Evolutionary conservation across 176 grass and related monocot species (phyloP).

Genomic region (Cenchrus fungigraminus): DNA sequence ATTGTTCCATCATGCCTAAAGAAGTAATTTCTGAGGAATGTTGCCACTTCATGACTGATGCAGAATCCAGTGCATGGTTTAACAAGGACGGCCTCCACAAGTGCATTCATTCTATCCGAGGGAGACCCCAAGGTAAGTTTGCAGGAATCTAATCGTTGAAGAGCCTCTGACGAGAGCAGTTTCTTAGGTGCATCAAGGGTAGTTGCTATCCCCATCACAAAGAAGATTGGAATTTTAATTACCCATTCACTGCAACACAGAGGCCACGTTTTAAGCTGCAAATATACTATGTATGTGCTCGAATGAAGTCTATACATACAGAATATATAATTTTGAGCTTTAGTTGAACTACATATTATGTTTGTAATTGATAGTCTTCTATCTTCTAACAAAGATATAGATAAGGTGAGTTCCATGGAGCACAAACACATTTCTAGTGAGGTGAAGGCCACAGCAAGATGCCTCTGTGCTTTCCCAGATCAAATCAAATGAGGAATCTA

Average conservation of each 20-base stretch:
- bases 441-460: constrained; percentile 16
- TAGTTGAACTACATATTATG: constrained; percentile 5
- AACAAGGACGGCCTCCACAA: constrained; percentile 86
- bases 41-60: constrained; percentile 69
- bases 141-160: constrained; percentile 76
- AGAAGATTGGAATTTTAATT: constrained; percentile 89
- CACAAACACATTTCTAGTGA: constrained; percentile 1
- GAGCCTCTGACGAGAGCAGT: constrained; percentile 75
- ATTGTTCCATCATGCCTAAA: constrained; percentile 85
- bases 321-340: constrained; percentile 18
- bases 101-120: constrained; percentile 83
- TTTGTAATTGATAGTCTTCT: neutral
- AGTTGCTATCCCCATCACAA: constrained; percentile 86
- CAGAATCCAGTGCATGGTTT: constrained; percentile 65
- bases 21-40: constrained; percentile 95
- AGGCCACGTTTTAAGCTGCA: constrained; percentile 18
- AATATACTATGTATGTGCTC: neutral
- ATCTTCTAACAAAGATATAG: neutral
- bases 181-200: constrained; percentile 82
- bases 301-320: constrained; percentile 1
- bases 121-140: constrained; percentile 80
- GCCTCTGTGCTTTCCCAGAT: neutral
- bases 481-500: neutral
- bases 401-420: neutral
- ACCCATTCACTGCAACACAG: constrained; percentile 72